Percentiles rank a stretch among this genome's conserved stretches.
phyloP scores from a whole-genome alignment of 139 green algal species.

The Chlorella vulgaris region DNA sequence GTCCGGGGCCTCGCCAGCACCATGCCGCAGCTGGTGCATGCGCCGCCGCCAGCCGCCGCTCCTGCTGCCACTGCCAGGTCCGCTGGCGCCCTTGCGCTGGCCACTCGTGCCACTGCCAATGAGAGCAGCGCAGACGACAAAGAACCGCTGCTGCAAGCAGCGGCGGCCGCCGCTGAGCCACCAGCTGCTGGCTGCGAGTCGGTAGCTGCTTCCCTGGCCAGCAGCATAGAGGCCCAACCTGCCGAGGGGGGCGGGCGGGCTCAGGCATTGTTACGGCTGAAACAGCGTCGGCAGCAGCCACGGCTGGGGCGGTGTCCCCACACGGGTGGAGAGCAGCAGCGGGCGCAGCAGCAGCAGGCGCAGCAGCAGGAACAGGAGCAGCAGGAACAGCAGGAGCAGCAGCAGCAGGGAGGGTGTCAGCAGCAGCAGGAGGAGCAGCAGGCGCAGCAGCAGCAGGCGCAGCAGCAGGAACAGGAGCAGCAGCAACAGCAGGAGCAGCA shows the following conservation, averaged over 20 bases:
- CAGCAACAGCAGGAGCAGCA: not conserved
- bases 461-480: not conserved
- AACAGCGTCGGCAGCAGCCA: slow-evolving; percentile 19
- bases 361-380: too few relatives aligned
- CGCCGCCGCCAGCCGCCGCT: not conserved
- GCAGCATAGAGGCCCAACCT: not conserved
- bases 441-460: not conserved
- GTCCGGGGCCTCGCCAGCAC: not conserved
- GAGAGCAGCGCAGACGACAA: too few relatives aligned
- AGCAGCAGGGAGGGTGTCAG: not conserved
- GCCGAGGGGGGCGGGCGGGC: not conserved
- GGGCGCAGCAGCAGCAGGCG: not conserved
- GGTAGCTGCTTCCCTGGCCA: not conserved
- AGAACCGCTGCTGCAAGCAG: too few relatives aligned
- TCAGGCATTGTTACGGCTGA: slow-evolving; percentile 7
- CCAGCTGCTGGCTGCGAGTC: too few relatives aligned
- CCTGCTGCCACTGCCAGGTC: not conserved
- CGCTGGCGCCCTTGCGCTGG: too few relatives aligned
- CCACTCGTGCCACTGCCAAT: too few relatives aligned
- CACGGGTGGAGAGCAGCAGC: not conserved
- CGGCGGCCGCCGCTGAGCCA: too few relatives aligned
- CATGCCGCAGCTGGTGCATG: not conserved
- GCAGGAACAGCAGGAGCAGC: not conserved
- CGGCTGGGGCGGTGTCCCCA: too few relatives aligned
- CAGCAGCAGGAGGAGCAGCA: slow-evolving; percentile 1